Conservation (phyloP, 148 eudicot species). For the Cornus suecica region DNA sequence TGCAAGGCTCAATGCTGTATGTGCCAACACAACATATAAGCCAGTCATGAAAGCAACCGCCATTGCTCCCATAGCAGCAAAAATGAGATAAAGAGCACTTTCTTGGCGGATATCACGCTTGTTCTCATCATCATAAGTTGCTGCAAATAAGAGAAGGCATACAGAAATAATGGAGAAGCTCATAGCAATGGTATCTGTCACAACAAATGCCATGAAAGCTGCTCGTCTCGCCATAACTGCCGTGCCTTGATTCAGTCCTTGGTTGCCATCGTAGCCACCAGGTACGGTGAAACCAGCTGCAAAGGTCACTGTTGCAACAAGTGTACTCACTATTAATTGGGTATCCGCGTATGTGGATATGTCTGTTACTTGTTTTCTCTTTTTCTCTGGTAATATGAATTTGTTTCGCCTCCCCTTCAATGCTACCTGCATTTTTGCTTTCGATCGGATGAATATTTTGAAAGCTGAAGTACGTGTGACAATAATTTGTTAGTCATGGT, state of each 20-base stretch:
- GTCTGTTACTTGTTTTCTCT: no score
- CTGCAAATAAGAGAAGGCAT: background rate
- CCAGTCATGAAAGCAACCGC: background rate
- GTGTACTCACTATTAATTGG: background rate
- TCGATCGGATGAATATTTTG: no score
- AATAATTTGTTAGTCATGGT: no score
- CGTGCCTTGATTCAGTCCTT: background rate
- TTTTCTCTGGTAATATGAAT: background rate
- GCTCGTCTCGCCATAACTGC: background rate
- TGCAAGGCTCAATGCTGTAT: background rate
- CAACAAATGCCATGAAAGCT: background rate
- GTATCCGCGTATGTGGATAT: no score
- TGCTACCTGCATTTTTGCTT: no score
- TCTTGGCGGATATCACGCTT: background rate
- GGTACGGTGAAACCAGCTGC: background rate
- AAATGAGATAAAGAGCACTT: background rate
- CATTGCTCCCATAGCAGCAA: background rate
- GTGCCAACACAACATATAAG: background rate
- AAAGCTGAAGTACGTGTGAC: no score
- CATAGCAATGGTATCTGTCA: background rate
- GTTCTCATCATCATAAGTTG: no score
- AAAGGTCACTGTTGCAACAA: background rate
- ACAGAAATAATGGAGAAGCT: background rate
- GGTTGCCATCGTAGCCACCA: background rate
- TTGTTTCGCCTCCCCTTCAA: no score